Evolutionary conservation across 2,329 filamentous ascomycete species (phyloP), one percentile per base, ranked within the genome.

Genomic region (Exophiala bonariae): DNA sequence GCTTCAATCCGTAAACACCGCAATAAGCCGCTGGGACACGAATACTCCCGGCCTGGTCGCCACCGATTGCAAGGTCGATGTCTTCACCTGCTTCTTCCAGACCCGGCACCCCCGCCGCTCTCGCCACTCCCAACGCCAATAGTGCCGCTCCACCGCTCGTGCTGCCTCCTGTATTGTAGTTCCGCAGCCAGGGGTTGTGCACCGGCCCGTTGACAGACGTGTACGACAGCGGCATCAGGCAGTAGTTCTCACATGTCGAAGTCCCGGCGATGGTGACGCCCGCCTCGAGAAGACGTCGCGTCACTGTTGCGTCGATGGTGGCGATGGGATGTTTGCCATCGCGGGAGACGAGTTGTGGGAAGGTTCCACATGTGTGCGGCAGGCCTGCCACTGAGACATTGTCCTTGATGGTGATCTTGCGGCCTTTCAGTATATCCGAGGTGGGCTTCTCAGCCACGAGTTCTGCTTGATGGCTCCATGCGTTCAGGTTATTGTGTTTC

Each of bases 1-100:
- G 69, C 49, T 79, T 79, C 4, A 73, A 59, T 3, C 70, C 71
- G 41, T 72, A 73, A 22, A 72, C 59, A 2, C 71, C 70, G 20
- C 61, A 66, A 51, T 68, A 71, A 0, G 68, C 61, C 2, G 70
- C 64, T 1, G 70, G 70, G 10, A 68, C 49, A 9, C 68, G 60
- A 7, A 71, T 65, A 3, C 65, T 68, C 4, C 67, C 68, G 10
- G 62, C 68, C 43, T 71, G 68, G 42, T 71, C 68, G 44, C 67
- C 66, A 13, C 69, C 69, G 20, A 69, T 63, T 3, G 67, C 68
- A 3, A 70, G 47, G 20, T 66, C 65, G 1, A 61, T 57, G 18
- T 59, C 59, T 20, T 65, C 57, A 14, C 65, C 65, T 2, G 54
- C 51, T 13, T 56, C 55, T 18, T 56, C 52, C 10, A 54, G 38